Percentiles rank a stretch among this genome's conserved stretches.
phyloP scores from a whole-genome alignment of 2,329 filamentous ascomycete species.

The Exophiala dermatitidis region DNA sequence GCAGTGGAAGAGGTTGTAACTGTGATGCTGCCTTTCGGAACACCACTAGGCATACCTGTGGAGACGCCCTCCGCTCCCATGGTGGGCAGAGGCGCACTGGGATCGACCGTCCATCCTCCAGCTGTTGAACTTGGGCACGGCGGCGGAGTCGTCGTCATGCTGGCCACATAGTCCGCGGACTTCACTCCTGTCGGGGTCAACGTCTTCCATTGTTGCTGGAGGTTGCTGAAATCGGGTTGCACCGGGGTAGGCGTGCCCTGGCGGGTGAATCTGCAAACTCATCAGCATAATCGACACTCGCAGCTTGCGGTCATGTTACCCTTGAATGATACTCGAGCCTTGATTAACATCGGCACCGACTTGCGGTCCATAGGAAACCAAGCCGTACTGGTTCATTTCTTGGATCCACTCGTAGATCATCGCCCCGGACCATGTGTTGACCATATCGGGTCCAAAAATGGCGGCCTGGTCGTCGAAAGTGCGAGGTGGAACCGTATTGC shows the following conservation, averaged over 20 bases:
- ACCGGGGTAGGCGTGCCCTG: slow-evolving; percentile 67
- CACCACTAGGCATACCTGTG: slow-evolving; percentile 22
- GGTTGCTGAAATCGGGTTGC: slow-evolving; percentile 68
- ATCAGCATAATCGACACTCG: slow-evolving; percentile 8
- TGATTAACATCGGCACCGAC: slow-evolving; percentile 45
- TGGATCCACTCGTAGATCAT: slow-evolving; percentile 90
- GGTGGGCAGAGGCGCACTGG: slow-evolving; percentile 61
- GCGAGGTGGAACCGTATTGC: slow-evolving; percentile 50
- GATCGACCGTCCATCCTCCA: slow-evolving; percentile 65
- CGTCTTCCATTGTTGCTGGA: slow-evolving; percentile 68
- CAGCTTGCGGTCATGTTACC: slow-evolving; percentile 37
- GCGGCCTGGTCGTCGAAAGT: slow-evolving; percentile 59
- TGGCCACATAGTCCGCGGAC: slow-evolving; percentile 58
- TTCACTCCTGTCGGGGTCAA: slow-evolving; percentile 62
- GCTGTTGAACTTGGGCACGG: slow-evolving; percentile 63
- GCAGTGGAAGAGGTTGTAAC: slow-evolving; percentile 11
- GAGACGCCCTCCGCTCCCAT: slow-evolving; percentile 49
- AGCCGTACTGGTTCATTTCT: slow-evolving; percentile 73
- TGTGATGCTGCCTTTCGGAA: slow-evolving; percentile 24
- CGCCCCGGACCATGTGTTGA: slow-evolving; percentile 61
- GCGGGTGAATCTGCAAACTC: slow-evolving; percentile 50
- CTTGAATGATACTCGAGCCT: slow-evolving; percentile 48
- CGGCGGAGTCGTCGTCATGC: slow-evolving; percentile 54
- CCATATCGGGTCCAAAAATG: slow-evolving; percentile 70
- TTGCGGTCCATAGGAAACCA: slow-evolving; percentile 66